Evolutionary conservation across 1,139 yeast genomes (phyloP).

Genomic region (Taiozyma sp.): DNA sequence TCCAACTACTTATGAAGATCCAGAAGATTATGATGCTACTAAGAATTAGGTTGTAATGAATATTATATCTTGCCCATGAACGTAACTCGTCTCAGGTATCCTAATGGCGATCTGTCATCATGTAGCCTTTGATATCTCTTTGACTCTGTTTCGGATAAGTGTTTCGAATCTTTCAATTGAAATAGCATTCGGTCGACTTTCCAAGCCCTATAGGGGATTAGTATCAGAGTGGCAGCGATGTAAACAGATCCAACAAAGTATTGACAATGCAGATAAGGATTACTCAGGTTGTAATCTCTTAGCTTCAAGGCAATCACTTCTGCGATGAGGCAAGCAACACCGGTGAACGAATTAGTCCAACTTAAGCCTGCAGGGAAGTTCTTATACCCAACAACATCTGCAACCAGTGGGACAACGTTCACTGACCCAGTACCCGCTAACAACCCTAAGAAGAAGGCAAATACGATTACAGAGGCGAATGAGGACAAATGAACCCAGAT

Average conservation of each 20-base stretch:
- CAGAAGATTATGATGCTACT: not conserved
- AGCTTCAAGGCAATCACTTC: conserved; percentile 48
- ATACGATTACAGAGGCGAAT: conserved; percentile 42
- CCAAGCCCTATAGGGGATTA: conserved; percentile 33
- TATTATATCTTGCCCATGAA: not conserved
- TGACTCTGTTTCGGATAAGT: not conserved
- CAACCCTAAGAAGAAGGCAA: conserved; percentile 43
- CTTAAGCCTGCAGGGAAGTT: conserved; percentile 31
- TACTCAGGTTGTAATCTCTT: conserved; percentile 21
- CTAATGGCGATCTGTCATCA: conserved; percentile 4
- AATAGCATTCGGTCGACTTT: conserved; percentile 20
- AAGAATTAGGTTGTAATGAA: not conserved
- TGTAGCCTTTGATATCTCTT: not conserved
- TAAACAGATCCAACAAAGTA: conserved; percentile 36
- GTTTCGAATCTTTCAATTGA: conserved; percentile 10
- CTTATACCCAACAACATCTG: conserved; percentile 40
- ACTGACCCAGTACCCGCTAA: conserved; percentile 54
- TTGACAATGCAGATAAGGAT: conserved; percentile 40
- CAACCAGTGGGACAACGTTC: conserved; percentile 47
- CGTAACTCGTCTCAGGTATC: conserved; percentile 8
- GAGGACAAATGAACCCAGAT: conserved; percentile 51
- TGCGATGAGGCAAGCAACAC: conserved; percentile 27
- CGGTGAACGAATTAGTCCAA: conserved; percentile 26
- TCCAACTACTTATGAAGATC: conserved; percentile 10
- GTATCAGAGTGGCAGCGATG: conserved; percentile 26